Evolutionary conservation across 257 asterid genomes (phyloP), one percentile per base, ranked within the genome.

Genomic region (Penstemon barbatus): DNA sequence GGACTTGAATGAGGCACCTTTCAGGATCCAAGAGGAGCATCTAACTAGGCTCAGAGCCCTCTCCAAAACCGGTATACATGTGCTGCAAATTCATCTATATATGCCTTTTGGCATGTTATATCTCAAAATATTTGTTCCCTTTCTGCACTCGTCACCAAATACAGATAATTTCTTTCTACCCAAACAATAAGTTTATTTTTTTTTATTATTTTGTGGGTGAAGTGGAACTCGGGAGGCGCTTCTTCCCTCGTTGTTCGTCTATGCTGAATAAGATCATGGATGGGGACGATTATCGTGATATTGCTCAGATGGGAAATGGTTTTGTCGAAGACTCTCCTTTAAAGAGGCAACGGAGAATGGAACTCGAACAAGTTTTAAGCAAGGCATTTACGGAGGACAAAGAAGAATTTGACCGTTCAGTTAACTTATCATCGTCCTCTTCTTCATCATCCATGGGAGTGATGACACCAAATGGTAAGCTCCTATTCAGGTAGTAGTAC

Each of bases 201-300:
- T 1, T 50, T 60, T 59, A 68, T 39, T 18, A 44, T 46, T 15
- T 18, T 68, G 37, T 69, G 61, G 43, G 45, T 48, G 77, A 65
- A 93, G 97, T 93, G 87, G 98, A 93, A 80, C 98, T 93, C 10
- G 98, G 98, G 74, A 93, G 90, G 66, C 96, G 95, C 45, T 93
- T 88, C 75, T 93, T 93, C 79, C 98, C 97, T 10, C 97, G 97
- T 9, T 93, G 98, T 68, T 93, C 96, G 52, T 86, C 75, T 33
- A 93, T 90, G 19, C 75, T 93, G 4, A 85, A 93, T 79, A 86
- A 85, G 86, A 86, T 93, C 74, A 88, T 90, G 92, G 96, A 93
- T 73, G 82, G 84, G 69, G 95, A 90, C 46, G 96, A 92, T 63
- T 84, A 85, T 68, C 71, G 92, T 0, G 97, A 85, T 72, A 80